These are phyloP conservation scores for Fusarium coicis DNA, from an alignment of 2,329 filamentous ascomycete species.

Conservation along the genomic window DNA sequence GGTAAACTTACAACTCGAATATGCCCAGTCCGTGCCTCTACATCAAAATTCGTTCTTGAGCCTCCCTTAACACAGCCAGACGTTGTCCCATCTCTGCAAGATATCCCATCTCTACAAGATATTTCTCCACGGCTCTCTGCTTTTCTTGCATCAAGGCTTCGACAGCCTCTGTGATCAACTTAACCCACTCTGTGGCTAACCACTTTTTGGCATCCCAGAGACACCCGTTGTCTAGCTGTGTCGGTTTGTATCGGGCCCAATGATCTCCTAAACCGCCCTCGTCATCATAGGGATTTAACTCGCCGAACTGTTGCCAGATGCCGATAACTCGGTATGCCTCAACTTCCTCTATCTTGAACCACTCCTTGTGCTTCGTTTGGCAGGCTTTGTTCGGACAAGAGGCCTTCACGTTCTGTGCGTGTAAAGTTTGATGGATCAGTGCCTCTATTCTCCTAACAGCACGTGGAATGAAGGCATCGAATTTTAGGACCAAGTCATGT, in stretches of 20 bases:
- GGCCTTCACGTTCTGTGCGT: not conserved
- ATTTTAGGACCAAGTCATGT: not conserved
- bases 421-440: constrained; percentile 6
- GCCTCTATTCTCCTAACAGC: not conserved
- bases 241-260: not conserved
- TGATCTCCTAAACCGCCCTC: not conserved
- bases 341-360: not conserved
- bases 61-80: not conserved
- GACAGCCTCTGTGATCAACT: not conserved
- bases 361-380: not conserved
- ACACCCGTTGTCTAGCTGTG: not conserved
- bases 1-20: not conserved
- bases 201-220: not conserved
- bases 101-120: not conserved
- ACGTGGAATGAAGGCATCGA: not conserved
- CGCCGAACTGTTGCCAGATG: constrained; percentile 9
- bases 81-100: not conserved
- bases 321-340: not conserved
- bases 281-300: not conserved
- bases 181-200: not conserved
- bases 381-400: not conserved
- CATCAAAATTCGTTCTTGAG: too few species aligned
- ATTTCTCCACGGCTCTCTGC: not conserved
- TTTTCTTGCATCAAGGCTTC: not conserved
- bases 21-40: not conserved